A percentile compares a stretch with the other conserved stretches of the same genome.
Evolutionary conservation across 768 basidiomycete genomes (phyloP).

Genomic region (Mrakia blollopis): DNA sequence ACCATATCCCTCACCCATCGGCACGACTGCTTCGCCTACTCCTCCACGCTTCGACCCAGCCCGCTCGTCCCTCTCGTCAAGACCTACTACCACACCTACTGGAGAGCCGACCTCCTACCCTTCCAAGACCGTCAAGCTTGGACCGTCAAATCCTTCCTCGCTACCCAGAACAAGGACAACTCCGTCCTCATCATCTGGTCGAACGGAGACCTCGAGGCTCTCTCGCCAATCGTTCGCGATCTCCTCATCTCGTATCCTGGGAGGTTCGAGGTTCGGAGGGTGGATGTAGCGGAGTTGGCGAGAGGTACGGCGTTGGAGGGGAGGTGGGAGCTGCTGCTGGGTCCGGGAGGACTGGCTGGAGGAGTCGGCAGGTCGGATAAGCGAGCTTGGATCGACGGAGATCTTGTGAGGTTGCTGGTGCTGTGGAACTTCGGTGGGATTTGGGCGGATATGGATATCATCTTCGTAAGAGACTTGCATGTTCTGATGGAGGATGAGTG

Average conservation of each 20-base stretch:
- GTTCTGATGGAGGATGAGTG: conserved; percentile 91
- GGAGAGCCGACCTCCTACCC: conserved; percentile 79
- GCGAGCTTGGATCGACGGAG: conserved; percentile 92
- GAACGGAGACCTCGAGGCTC: conserved; percentile 61
- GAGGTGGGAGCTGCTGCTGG: conserved; percentile 51
- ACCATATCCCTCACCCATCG: conserved; percentile 73
- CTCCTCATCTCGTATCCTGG: conserved; percentile 64
- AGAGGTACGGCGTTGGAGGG: conserved; percentile 71
- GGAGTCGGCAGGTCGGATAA: conserved; percentile 51
- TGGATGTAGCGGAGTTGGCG: conserved; percentile 64
- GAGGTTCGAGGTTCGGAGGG: conserved; percentile 63
- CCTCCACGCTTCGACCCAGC: conserved; percentile 62
- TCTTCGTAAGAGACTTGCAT: conserved; percentile 78
- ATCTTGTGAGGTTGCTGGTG: conserved; percentile 78
- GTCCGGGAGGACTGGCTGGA: not conserved
- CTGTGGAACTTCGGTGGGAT: conserved; percentile 87
- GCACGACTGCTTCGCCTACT: conserved; percentile 88
- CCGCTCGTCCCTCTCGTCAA: conserved; percentile 32
- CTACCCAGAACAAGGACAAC: conserved; percentile 68
- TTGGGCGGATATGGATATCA: conserved; percentile 97
- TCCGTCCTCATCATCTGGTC: conserved; percentile 83
- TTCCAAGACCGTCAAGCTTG: conserved; percentile 79
- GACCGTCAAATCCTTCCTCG: conserved; percentile 89
- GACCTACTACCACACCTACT: conserved; percentile 81
- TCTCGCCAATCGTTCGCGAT: conserved; percentile 51